Percentiles rank a stretch among this genome's conserved stretches.
phyloP scores from a whole-genome alignment of 202 grass and related monocot genomes.

The Hordeum pubiflorum region DNA sequence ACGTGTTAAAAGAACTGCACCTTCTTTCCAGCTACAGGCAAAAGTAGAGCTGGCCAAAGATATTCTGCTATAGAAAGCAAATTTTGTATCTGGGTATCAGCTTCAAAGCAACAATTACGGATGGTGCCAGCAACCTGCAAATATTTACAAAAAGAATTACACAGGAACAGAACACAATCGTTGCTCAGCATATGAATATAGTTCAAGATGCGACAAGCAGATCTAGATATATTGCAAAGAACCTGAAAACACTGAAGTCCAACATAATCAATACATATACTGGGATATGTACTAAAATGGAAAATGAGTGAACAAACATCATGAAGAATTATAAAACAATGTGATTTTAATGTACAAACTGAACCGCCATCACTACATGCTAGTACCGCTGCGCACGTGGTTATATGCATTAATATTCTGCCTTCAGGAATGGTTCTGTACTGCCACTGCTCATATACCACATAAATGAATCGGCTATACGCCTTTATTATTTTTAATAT shows the following conservation, averaged over 20 bases:
- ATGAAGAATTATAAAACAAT: neutral
- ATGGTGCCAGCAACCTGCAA: conserved; percentile 77
- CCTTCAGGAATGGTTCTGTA: neutral
- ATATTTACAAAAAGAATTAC: neutral
- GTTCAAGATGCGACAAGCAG: neutral
- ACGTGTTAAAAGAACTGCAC: conserved; percentile 22
- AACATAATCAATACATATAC: neutral
- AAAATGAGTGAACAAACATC: neutral
- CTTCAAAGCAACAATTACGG: conserved; percentile 93
- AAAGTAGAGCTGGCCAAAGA: conserved; percentile 87
- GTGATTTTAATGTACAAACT: conserved; percentile 15
- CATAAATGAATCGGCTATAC: neutral
- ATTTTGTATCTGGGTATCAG: conserved; percentile 83
- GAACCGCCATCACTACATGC: neutral
- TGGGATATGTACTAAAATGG: neutral
- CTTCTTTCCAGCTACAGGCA: conserved; percentile 89
- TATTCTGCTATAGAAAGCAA: conserved; percentile 80
- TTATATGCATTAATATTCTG: neutral
- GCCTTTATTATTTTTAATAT: neutral
- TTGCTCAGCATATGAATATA: neutral
- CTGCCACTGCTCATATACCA: neutral
- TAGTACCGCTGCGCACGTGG: neutral
- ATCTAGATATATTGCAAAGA: neutral
- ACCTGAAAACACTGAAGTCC: neutral
- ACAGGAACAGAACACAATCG: neutral